Base-by-base conservation (phyloP, 371 early-diverging fungal genomes). In the Mortierella sp. region DNA sequence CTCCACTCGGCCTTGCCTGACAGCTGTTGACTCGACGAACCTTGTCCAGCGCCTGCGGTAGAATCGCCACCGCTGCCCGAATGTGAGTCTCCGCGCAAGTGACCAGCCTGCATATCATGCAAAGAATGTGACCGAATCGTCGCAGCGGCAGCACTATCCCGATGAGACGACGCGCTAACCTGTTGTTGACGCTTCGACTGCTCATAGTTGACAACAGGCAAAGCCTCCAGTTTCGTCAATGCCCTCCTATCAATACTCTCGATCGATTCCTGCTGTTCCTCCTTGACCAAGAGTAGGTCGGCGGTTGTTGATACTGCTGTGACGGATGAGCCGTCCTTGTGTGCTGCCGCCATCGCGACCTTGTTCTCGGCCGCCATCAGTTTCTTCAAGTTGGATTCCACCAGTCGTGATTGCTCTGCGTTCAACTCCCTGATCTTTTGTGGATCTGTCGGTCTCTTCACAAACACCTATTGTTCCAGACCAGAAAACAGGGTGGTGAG, bases 321-420 rank as follows among this genome's bases (percentile, higher is more conserved):
- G 32, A 49, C 27, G 51, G 46, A 35, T 16, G 75, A 32, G 46
- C 81, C 72, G 48, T 88, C 86, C 60, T 78, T 79, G 43, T 83
- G 86, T 11, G 84, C 81, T 48, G 83, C 72, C 24, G 87, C 87
- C 77, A 89, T 89, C n/a, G 89, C 82, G 41, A 91, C 78, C 48
- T 91, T 87, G 60, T 91, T 91, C 76, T 92, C 92, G 0, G 90
- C 90, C 8, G 92, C 89, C 91, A 92, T 92, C 16, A 93, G 74
- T 49, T 90, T 89, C 72, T 93, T 93, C 71, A 93, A 73, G 56
- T 93, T 93, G 29, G 91, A 91, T 81, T 93, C 93, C 8, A 93
- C 93, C 43, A 91, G 89, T 46, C 93, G 88, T 24, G 93, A 92
- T 88, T 93, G 93, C 46, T 93, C 91, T 32, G 92, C 91, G 56